These are phyloP conservation scores for Luffa aegyptiaca DNA, from an alignment of 306 rosid species.

Conservation along the genomic window DNA sequence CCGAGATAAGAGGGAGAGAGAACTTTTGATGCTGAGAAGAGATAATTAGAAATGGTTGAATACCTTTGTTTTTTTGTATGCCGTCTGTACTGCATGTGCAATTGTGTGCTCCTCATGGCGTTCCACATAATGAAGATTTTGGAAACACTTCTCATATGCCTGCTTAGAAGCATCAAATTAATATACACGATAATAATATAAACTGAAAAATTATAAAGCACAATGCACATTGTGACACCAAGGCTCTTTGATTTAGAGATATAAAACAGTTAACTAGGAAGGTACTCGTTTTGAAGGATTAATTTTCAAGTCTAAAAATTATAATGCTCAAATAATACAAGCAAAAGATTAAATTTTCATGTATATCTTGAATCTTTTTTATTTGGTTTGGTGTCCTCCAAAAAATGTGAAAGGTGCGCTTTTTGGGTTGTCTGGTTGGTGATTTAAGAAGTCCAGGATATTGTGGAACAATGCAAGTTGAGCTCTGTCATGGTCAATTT, in stretches of 20 bases:
- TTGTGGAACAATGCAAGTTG: too few species aligned
- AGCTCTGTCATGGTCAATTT: too few species aligned
- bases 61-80: conserved; percentile 74
- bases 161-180: conserved; percentile 16
- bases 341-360: not conserved
- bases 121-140: conserved; percentile 80
- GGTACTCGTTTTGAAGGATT: not conserved
- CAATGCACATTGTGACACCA: not conserved
- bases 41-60: not conserved
- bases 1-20: not conserved
- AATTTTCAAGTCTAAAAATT: not conserved
- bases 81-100: conserved; percentile 89
- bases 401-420: too few species aligned
- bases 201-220: not conserved
- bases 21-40: not conserved
- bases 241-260: not conserved
- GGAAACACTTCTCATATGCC: conserved; percentile 95
- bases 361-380: too few species aligned
- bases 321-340: not conserved
- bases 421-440: too few species aligned
- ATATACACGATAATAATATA: not conserved
- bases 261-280: not conserved
- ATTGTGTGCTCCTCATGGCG: conserved; percentile 87
- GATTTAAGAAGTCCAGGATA: too few species aligned
- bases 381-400: too few species aligned